Base-by-base conservation (phyloP, 2,329 filamentous ascomycete genomes). In the Apiospora kogelbergensis region DNA sequence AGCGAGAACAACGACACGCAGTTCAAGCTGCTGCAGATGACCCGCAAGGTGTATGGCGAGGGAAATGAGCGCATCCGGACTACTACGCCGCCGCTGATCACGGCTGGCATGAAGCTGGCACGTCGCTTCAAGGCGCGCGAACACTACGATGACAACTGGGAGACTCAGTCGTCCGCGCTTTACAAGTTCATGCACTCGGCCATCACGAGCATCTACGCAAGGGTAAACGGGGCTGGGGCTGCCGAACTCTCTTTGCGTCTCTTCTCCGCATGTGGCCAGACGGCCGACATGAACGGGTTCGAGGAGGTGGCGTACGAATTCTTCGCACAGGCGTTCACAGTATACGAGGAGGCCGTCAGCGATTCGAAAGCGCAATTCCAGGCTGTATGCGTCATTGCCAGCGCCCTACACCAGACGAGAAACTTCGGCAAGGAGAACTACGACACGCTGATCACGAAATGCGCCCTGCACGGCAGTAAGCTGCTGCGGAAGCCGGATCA, bases 281-380 rank as follows among this genome's bases (percentile, higher is more conserved):
- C 97, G 41, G 95, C 96, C 13, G 95, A 98, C 75, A 91, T 96
- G 80, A 93, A 90, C 13, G 93, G 92, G 2, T 97, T 97, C 74
- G 95, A 99, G 79, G 96, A 99, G 81, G 94, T 97, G 53, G 93
- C 94, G 13, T 99, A 99, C 79, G 96, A 99, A 78, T 99, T 97
- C 83, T 98, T 98, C 75, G 96, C 96, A 0, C 96, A 99, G 80
- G 95, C 96, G 0, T 99, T 99, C 76, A 98, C 95, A 0, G 94
- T 98, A 10, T 99, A 99, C 78, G 96, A 99, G 78, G 96, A 99
- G 80, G 92, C 94, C 0, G 93, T 99, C 72, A 96, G 94, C 71
- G 97, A 99, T 79, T 97, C 94, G 20, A 91, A 97, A 79, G 95
- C 95, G 17, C 96, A 99, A 79, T 99, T 98, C 84, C 96, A 99